These are phyloP conservation scores for Colletotrichum euphorbiae DNA, from an alignment of 2,329 filamentous ascomycete genomes.

Conservation along the genomic window DNA sequence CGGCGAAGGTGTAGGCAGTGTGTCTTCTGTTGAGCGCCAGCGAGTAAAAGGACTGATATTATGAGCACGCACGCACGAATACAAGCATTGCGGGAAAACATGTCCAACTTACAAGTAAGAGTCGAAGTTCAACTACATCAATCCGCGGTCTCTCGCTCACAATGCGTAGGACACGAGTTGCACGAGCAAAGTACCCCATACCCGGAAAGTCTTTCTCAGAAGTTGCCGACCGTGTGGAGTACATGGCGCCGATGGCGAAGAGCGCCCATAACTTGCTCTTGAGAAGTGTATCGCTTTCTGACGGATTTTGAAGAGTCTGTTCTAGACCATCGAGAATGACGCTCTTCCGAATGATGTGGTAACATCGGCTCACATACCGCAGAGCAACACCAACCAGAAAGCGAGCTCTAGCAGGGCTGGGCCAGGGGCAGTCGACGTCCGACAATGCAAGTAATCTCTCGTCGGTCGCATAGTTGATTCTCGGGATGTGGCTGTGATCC, in stretches of 20 bases:
- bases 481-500: slow-evolving; percentile 48
- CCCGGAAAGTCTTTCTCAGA: slow-evolving; percentile 54
- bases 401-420: slow-evolving; percentile 51
- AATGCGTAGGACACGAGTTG: slow-evolving; percentile 53
- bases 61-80: not conserved
- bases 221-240: slow-evolving; percentile 53
- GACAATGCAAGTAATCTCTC: slow-evolving; percentile 45
- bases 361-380: slow-evolving; percentile 53
- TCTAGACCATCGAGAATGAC: slow-evolving; percentile 52
- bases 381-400: slow-evolving; percentile 55
- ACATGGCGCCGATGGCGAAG: slow-evolving; percentile 60
- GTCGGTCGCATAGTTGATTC: slow-evolving; percentile 50
- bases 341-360: slow-evolving; percentile 55
- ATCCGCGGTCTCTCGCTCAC: slow-evolving; percentile 56
- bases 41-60: slow-evolving; percentile 56
- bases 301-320: slow-evolving; percentile 50
- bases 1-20: slow-evolving; percentile 56
- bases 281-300: slow-evolving; percentile 48
- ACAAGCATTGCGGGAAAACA: not conserved
- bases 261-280: slow-evolving; percentile 57
- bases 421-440: slow-evolving; percentile 51
- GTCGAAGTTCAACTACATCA: slow-evolving; percentile 56
- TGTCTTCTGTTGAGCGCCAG: slow-evolving; percentile 58
- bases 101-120: slow-evolving; percentile 54
- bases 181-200: slow-evolving; percentile 55